A percentile compares a stretch with the other conserved stretches of the same genome.
Evolutionary conservation across 2,329 filamentous ascomycete species (phyloP).

Genomic region (Phialocephala subalpina): DNA sequence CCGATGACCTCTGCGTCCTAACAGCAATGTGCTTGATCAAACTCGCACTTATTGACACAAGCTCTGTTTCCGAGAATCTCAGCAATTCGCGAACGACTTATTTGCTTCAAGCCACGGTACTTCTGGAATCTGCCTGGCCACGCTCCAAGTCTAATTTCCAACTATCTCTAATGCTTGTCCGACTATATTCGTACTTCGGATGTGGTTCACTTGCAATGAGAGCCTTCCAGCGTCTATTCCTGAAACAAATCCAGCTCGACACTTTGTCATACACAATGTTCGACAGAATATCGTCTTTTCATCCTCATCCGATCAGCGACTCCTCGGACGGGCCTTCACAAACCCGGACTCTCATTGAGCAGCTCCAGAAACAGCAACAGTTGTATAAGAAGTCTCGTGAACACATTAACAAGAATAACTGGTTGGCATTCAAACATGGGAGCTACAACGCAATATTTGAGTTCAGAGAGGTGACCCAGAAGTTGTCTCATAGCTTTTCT

Average conservation of each 20-base stretch:
- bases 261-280: constrained; percentile 49
- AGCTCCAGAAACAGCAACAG: constrained; percentile 40
- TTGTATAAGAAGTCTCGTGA: constrained; percentile 36
- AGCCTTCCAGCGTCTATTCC: constrained; percentile 46
- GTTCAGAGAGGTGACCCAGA: constrained; percentile 41
- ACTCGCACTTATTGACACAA: constrained; percentile 29
- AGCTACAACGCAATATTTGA: constrained; percentile 46
- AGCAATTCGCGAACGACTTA: constrained; percentile 29
- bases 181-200: constrained; percentile 48
- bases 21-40: constrained; percentile 44
- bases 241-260: constrained; percentile 51
- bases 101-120: constrained; percentile 41
- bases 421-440: constrained; percentile 42
- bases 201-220: constrained; percentile 47
- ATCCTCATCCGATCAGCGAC: constrained; percentile 44
- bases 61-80: constrained; percentile 22
- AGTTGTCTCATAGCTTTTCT: constrained; percentile 36
- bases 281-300: constrained; percentile 48
- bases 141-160: constrained; percentile 50
- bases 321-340: constrained; percentile 28
- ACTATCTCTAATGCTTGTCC: constrained; percentile 47
- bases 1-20: constrained; percentile 44
- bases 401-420: constrained; percentile 42
- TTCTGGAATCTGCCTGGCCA: constrained; percentile 44
- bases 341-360: constrained; percentile 33